Conservation (phyloP, 2,329 filamentous ascomycete genomes). For the Penicillium sp. region DNA sequence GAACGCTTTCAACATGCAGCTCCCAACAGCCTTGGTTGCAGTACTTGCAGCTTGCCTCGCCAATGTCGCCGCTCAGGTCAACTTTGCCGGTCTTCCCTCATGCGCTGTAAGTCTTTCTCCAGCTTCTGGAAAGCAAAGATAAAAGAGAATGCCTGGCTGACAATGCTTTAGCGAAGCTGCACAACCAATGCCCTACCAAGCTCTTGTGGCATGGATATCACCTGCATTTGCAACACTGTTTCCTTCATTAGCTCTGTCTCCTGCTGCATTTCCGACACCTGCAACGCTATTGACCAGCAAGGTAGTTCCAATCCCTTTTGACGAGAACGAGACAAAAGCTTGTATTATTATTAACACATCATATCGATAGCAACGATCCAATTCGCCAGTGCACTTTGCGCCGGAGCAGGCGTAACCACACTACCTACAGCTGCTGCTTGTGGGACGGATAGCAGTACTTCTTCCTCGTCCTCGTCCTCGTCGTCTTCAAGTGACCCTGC, state of each 20-base stretch:
- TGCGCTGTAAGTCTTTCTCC: slow-evolving; percentile 51
- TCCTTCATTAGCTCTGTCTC: slow-evolving; percentile 47
- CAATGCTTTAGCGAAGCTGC: slow-evolving; percentile 30
- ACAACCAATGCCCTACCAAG: slow-evolving; percentile 40
- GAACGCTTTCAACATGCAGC: slow-evolving; percentile 11
- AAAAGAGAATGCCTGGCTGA: slow-evolving; percentile 12
- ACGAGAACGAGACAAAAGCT: not conserved
- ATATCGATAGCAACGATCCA: slow-evolving; percentile 28
- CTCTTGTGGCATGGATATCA: slow-evolving; percentile 40
- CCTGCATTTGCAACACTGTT: slow-evolving; percentile 47
- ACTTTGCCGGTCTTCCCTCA: slow-evolving; percentile 42
- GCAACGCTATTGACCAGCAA: slow-evolving; percentile 40
- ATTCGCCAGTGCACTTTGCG: slow-evolving; percentile 37
- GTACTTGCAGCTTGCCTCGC: slow-evolving; percentile 51
- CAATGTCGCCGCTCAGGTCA: slow-evolving; percentile 43
- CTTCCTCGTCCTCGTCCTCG: not conserved
- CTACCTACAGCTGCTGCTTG: slow-evolving; percentile 32
- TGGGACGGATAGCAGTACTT: slow-evolving; percentile 1
- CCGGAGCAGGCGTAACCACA: slow-evolving; percentile 32
- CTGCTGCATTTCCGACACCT: slow-evolving; percentile 48
- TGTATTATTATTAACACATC: slow-evolving; percentile 7
- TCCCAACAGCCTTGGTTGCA: slow-evolving; percentile 37
- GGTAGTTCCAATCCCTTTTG: slow-evolving; percentile 20
- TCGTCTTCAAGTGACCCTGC: not conserved
- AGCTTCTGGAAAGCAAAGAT: slow-evolving; percentile 13